Evolutionary conservation across 2,329 filamentous ascomycete genomes (phyloP), one percentile per base, ranked within the genome.

Genomic region (Fusarium luffae): DNA sequence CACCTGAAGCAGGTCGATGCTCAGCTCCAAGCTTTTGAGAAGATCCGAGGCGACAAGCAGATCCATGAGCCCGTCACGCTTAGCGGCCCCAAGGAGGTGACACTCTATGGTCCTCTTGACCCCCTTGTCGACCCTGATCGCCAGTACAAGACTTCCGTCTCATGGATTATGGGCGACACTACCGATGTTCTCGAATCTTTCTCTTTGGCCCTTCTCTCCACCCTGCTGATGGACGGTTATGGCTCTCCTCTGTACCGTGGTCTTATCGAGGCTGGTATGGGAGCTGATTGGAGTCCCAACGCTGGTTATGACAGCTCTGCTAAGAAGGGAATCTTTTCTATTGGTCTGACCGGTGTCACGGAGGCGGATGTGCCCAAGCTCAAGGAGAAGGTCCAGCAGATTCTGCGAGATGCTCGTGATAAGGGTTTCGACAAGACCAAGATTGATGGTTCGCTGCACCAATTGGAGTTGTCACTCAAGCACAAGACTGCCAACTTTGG

Each of bases 401-500:
- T 95, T 5, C 84, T 98, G 57, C 84, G 85, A 27, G 89, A 93
- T 47, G 88, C 89, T 9, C 86, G 89, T 19, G 82, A 89, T 27
- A 92, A 90, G 63, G 95, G 96, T 0, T 97, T 99, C 73, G 94
- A 96, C 63, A 86, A 90, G 74, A 89, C 90, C 73, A 99, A 99
- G 80, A 93, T 99, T 63, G 93, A 97, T 68, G 96, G 96, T 4
- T 92, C 97, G 68, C 85, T 99, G 56, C 96, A 99, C 79, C 95
- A 98, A 79, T 82, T 98, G 6, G 96, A 99, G 78, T 86, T 99
- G n/a, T 87, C 90, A 1, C 82, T 98, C 50, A 98, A 98, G 82
- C 94, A 99, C 82, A 98, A 98, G 84, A 98, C 94, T 1, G 93
- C 96, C 57, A 94, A 92, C 75, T 99, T 99, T 77, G 96, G 96